Conservation (phyloP, 2,329 filamentous ascomycete species). For the Fusarium cyanostomum region DNA sequence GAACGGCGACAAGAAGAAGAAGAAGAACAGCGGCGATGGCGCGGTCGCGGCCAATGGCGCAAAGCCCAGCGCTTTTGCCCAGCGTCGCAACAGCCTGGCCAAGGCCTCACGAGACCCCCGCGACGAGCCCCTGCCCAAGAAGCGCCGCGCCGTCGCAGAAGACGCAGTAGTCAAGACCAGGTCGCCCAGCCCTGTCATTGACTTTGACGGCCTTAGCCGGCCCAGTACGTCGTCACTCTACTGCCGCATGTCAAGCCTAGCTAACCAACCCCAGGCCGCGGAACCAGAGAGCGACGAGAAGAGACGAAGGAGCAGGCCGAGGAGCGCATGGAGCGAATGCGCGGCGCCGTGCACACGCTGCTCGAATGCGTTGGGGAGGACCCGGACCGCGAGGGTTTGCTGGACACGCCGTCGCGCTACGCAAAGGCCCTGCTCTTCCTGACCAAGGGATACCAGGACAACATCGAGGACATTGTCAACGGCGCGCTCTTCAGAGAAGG, state of each 20-base stretch:
- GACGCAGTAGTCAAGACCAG: conserved; percentile 26
- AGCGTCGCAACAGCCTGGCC: conserved; percentile 64
- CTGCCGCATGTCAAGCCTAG: neutral
- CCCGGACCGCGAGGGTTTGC: conserved; percentile 70
- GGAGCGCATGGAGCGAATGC: conserved; percentile 65
- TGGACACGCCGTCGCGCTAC: conserved; percentile 82
- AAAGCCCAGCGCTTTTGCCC: conserved; percentile 44
- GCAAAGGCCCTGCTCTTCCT: conserved; percentile 96
- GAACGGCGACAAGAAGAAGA: conserved; percentile 31
- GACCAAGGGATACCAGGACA: conserved; percentile 96
- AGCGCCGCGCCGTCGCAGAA: conserved; percentile 47
- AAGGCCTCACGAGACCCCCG: conserved; percentile 70
- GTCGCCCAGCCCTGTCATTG: conserved; percentile 65
- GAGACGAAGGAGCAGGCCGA: conserved; percentile 58
- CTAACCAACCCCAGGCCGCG: conserved; percentile 57
- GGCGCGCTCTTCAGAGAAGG: conserved; percentile 95
- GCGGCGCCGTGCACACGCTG: conserved; percentile 70
- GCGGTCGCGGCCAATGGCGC: conserved; percentile 44
- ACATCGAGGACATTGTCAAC: conserved; percentile 90
- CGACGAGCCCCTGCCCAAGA: conserved; percentile 59
- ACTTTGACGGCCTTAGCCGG: conserved; percentile 69
- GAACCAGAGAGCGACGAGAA: conserved; percentile 71
- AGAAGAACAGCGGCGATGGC: conserved; percentile 24
- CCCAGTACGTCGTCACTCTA: conserved; percentile 56
- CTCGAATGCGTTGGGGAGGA: conserved; percentile 77